These are phyloP conservation scores for Podospora conica DNA, from an alignment of 495 filamentous ascomycete genomes.

Conservation along the genomic window DNA sequence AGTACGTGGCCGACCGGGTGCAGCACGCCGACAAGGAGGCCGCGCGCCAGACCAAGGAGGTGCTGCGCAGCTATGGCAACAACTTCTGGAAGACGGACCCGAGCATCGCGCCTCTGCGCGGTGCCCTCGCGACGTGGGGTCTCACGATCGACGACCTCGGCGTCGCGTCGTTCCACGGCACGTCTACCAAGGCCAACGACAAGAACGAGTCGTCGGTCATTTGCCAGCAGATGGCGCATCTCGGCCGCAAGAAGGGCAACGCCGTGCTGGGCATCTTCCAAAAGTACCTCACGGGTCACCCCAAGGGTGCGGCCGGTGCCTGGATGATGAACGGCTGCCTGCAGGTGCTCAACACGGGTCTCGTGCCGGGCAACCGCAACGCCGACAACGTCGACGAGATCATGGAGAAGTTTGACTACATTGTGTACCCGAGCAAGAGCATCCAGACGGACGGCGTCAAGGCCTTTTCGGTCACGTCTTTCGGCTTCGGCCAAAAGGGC, in stretches of 20 bases:
- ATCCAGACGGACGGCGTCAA: constrained; percentile 98
- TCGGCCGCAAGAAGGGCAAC: constrained; percentile 93
- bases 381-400: constrained; percentile 95
- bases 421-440: constrained; percentile 89
- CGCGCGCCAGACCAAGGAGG: constrained; percentile 82
- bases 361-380: constrained; percentile 96
- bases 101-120: constrained; percentile 88
- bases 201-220: constrained; percentile 99
- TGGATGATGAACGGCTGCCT: constrained; percentile 99
- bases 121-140: constrained; percentile 94
- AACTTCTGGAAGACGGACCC: constrained; percentile 97
- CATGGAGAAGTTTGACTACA: constrained; percentile 96
- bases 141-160: constrained; percentile 93
- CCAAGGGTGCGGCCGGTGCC: constrained; percentile 96
- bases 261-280: constrained; percentile 97
- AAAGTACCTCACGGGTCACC: constrained; percentile 97
- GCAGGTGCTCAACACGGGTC: constrained; percentile 85
- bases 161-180: constrained; percentile 97
- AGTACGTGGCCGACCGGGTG: constrained; percentile 81
- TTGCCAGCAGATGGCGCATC: constrained; percentile 91
- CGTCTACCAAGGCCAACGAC: constrained; percentile 96
- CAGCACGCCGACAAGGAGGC: constrained; percentile 86
- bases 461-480: constrained; percentile 97
- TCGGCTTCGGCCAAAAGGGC: constrained; percentile 99
- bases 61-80: constrained; percentile 85